Evolutionary conservation across 2,329 filamentous ascomycete genomes (phyloP).

Genomic region (Thielaviopsis musarum): DNA sequence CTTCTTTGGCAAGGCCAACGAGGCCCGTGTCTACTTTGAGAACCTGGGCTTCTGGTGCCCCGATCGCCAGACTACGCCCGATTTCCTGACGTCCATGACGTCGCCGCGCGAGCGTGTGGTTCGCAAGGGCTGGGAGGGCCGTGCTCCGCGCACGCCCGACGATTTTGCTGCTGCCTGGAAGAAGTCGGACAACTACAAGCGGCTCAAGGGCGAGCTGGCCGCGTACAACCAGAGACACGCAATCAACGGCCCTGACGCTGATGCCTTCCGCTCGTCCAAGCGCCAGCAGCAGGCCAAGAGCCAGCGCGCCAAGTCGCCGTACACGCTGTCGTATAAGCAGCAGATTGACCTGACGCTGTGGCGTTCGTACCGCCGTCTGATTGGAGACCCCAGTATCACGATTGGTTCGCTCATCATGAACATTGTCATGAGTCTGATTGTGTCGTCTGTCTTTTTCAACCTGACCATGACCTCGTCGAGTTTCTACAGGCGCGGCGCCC

Average conservation of each 20-base stretch:
- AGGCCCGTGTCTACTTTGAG: constrained; percentile 48
- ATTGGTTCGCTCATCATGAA: constrained; percentile 55
- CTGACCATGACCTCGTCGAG: constrained; percentile 45
- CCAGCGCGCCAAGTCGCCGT: constrained; percentile 57
- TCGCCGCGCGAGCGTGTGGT: constrained; percentile 38
- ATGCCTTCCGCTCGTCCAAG: constrained; percentile 38
- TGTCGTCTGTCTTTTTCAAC: constrained; percentile 70
- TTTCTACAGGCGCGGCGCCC: constrained; percentile 63
- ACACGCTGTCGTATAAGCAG: constrained; percentile 59
- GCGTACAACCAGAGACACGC: constrained; percentile 34
- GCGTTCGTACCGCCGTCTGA: constrained; percentile 63
- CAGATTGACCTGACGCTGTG: constrained; percentile 66
- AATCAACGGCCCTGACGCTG: constrained; percentile 37
- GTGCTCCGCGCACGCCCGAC: constrained; percentile 40
- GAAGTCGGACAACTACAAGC: constrained; percentile 29
- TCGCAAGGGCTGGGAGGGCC: constrained; percentile 37
- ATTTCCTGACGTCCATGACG: constrained; percentile 58
- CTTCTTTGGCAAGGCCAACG: constrained; percentile 42
- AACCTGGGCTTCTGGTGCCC: constrained; percentile 52
- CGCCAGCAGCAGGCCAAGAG: constrained; percentile 37
- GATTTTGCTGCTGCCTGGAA: constrained; percentile 45
- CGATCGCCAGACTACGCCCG: constrained; percentile 48
- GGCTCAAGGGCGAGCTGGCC: constrained; percentile 32
- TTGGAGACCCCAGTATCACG: constrained; percentile 60
- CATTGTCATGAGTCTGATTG: constrained; percentile 57